phyloP scores from a whole-genome alignment of 2,329 filamentous ascomycete species.

The Arthrocladium fulminans region DNA sequence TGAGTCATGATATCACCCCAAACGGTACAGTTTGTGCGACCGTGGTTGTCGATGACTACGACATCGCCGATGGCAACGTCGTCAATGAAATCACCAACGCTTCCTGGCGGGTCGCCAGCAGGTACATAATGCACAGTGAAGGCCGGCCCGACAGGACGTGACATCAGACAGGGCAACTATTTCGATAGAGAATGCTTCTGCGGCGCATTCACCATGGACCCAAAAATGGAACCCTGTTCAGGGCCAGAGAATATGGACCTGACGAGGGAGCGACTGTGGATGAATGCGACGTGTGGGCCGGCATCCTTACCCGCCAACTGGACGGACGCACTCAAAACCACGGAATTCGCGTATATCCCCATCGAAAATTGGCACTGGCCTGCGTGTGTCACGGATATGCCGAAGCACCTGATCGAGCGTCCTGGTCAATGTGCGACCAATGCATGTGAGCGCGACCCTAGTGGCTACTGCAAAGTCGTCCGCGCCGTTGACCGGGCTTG shows the following conservation, averaged over 20 bases:
- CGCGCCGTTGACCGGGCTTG: constrained; percentile 26
- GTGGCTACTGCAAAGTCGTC: constrained; percentile 26
- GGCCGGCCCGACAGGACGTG: constrained; percentile 15
- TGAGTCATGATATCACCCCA: too few species aligned
- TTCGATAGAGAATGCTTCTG: constrained; percentile 30
- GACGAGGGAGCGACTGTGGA: constrained; percentile 27
- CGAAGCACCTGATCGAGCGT: constrained; percentile 19
- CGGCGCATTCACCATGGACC: constrained; percentile 18
- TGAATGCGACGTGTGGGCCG: constrained; percentile 27
- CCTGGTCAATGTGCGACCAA: constrained; percentile 25
- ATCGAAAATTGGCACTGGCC: constrained; percentile 27
- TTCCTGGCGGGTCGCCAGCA: too few species aligned
- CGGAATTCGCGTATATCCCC: constrained; percentile 24
- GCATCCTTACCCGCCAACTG: constrained; percentile 23
- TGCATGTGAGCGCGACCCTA: constrained; percentile 26
- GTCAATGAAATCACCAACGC: too few species aligned
- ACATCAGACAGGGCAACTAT: constrained; percentile 22
- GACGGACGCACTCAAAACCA: constrained; percentile 25
- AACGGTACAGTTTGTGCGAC: too few species aligned
- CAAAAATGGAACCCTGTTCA: constrained; percentile 20
- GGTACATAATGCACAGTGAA: too few species aligned
- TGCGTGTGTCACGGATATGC: constrained; percentile 21
- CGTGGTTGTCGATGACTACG: too few species aligned
- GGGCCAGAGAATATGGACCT: constrained; percentile 17
- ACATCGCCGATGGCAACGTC: too few species aligned